Conservation (phyloP, 257 asterid genomes). For the Plectranthus barbatus region DNA sequence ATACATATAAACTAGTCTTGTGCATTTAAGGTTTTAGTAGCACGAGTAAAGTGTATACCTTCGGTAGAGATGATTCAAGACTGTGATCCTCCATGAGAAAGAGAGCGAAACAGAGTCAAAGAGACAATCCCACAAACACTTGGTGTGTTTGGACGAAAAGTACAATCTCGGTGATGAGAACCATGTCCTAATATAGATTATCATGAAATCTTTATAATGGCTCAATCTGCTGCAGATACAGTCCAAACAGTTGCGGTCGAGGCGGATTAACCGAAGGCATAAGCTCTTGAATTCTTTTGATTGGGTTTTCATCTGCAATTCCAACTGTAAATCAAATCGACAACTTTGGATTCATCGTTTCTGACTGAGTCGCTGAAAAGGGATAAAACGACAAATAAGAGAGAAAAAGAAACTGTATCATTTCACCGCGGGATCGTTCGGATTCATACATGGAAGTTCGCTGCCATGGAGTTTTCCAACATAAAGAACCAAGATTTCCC, state of each 20-base stretch:
- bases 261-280: slow-evolving; percentile 9
- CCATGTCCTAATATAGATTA: background rate
- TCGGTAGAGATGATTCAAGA: slow-evolving; percentile 12
- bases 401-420: background rate
- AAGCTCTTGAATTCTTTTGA: background rate
- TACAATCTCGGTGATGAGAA: background rate
- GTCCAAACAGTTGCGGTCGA: slow-evolving; percentile 21
- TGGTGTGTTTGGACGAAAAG: slow-evolving; percentile 9
- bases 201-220: background rate
- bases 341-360: slow-evolving; percentile 31
- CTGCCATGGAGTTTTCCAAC: background rate
- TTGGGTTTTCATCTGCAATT: background rate
- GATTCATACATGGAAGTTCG: background rate
- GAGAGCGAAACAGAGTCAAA: background rate
- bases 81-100: slow-evolving; percentile 21
- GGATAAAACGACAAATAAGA: background rate
- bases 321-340: slow-evolving; percentile 18
- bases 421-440: slow-evolving; percentile 8
- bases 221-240: background rate
- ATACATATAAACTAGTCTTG: background rate
- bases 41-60: slow-evolving; percentile 9
- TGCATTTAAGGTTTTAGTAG: background rate
- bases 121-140: slow-evolving; percentile 18
- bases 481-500: too few relatives aligned
- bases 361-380: slow-evolving; percentile 1